Conservation (phyloP, 1,139 yeast genomes). For the Geotrichum candidum region DNA sequence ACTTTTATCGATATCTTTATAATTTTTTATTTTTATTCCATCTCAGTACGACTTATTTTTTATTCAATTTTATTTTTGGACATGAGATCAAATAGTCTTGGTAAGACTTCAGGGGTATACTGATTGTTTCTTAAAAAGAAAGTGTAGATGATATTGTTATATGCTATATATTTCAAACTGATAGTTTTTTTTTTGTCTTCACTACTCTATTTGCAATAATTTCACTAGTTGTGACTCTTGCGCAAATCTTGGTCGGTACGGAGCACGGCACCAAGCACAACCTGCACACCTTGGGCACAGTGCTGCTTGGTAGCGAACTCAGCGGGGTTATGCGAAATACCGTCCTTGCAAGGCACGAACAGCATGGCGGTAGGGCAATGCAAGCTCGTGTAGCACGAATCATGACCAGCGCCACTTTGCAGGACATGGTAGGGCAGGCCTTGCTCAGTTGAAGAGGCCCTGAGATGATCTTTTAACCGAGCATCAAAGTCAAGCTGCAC, state of each 20-base stretch:
- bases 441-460: slow-evolving; percentile 45
- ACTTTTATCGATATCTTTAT: no score
- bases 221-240: background rate
- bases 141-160: no score
- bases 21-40: no score
- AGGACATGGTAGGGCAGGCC: slow-evolving; percentile 46
- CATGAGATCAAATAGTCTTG: no score
- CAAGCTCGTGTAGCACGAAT: slow-evolving; percentile 53
- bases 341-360: slow-evolving; percentile 64
- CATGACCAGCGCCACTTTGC: slow-evolving; percentile 70
- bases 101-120: no score
- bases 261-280: slow-evolving; percentile 53
- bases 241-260: slow-evolving; percentile 43
- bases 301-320: slow-evolving; percentile 63
- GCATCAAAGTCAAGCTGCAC: slow-evolving; percentile 54
- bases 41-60: no score
- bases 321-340: slow-evolving; percentile 63
- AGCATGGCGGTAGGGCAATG: slow-evolving; percentile 68
- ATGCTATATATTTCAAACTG: no score
- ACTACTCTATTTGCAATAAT: no score
- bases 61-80: no score
- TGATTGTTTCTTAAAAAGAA: no score
- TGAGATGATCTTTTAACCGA: slow-evolving; percentile 46
- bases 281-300: slow-evolving; percentile 53
- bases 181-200: no score